These are phyloP conservation scores for Saccharum spontaneum DNA, from an alignment of 176 grass and related monocot species.

Conservation along the genomic window DNA sequence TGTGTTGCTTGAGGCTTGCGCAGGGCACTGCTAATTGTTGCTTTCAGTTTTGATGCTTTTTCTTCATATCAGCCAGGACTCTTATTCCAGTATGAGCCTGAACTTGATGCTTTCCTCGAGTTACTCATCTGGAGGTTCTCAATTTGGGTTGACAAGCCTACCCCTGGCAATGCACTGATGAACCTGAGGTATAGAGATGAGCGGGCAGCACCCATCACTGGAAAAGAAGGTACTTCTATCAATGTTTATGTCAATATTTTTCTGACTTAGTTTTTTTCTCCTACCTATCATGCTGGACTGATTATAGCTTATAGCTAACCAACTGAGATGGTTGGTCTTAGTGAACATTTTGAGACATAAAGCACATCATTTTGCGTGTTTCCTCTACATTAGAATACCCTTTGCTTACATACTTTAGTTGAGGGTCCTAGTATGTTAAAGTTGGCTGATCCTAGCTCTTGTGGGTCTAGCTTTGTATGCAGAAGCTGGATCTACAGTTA, in stretches of 20 bases:
- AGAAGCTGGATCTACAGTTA: background rate
- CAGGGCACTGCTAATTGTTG: background rate
- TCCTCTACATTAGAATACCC: background rate
- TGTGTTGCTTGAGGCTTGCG: constrained; percentile 1
- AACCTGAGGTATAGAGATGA: constrained; percentile 96
- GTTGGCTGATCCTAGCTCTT: background rate
- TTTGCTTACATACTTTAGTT: background rate
- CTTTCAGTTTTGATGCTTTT: constrained; percentile 35
- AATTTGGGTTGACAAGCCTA: constrained; percentile 98
- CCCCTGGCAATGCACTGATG: constrained; percentile 93
- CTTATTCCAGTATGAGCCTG: constrained; percentile 93
- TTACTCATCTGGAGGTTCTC: constrained; percentile 99
- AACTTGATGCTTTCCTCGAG: constrained; percentile 91
- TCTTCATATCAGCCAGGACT: constrained; percentile 83
- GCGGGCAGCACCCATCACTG: constrained; percentile 48
- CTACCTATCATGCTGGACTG: background rate
- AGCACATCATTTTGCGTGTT: background rate
- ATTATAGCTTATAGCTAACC: too few relatives aligned
- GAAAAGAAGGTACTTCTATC: constrained; percentile 70
- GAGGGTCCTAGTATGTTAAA: background rate
- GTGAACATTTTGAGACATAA: background rate
- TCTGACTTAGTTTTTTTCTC: too few relatives aligned
- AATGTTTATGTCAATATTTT: background rate
- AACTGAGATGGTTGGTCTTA: background rate
- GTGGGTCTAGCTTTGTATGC: constrained; percentile 9